Base-by-base conservation (phyloP, 192 early-diverging fungal species). In the Physocladia obscura region DNA sequence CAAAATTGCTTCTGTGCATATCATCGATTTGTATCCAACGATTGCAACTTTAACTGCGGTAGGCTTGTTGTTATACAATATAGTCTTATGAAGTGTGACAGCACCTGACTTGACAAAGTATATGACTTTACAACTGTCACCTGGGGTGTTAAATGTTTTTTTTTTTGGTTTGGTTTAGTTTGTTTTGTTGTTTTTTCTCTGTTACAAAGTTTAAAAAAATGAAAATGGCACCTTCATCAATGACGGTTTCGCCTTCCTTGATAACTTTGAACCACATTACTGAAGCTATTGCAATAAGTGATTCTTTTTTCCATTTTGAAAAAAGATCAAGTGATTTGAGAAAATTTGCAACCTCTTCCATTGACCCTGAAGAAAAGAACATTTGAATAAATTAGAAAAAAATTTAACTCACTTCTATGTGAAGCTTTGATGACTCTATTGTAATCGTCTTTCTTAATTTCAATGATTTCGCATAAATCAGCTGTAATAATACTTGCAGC, bases 21-120 rank as follows among this genome's bases (percentile, higher is more conserved):
- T 15, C 19, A 57, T 57, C 2, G 51, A 11, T 11, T 32, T 19
- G 2, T 4, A 3, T 11, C 65, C 65, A 1, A 68, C 19, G 26
- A 68, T 55, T 34, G 52, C 65, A 57, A 68, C 54, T 22, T 56
- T 54, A 6, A 68, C 65, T 17, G 54, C 17, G n/a, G 51, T 31
- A 4, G 34, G 31, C 22, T 11, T 22, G 22, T 26, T 35, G 15
- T 68, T 68, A n/a, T 40, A 56, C 21, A 19, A 24, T 19, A 68
- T 57, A 21, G 17, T 31, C 30, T 57, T 54, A 38, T 68, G 51
- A 27, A 68, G 29, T 30, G 22, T 21, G 6, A 68, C 65, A 5
- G 65, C 54, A 11, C 65, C 65, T 11, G 40, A 24, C 36, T 68
- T 68, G 2, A 68, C 36, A 57, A 68, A 68, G 47, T 56, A 68